Evolutionary conservation across 257 asterid genomes (phyloP).

Genomic region (Phtheirospermum japonicum): DNA sequence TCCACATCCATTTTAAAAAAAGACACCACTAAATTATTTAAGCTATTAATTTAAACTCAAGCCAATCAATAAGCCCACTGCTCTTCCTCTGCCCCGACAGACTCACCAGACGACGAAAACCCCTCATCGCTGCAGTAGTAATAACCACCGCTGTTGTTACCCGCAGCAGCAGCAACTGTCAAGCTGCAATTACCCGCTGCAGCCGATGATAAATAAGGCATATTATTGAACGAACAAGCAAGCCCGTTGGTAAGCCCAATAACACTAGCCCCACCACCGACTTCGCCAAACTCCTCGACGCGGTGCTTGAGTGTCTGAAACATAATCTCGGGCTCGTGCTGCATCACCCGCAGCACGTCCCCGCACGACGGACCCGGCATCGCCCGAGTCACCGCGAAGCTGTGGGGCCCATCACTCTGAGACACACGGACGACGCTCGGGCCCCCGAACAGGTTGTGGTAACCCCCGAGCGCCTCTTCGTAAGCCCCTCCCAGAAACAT

Average conservation of each 20-base stretch:
- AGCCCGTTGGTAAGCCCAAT: constrained; percentile 40
- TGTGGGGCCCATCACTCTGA: constrained; percentile 81
- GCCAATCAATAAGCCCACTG: constrained; percentile 82
- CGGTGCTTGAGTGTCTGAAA: constrained; percentile 85
- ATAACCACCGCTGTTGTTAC: constrained; percentile 35
- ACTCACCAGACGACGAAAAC: constrained; percentile 42
- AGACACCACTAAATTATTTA: neutral
- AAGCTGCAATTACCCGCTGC: constrained; percentile 44
- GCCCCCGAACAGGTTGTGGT: constrained; percentile 87
- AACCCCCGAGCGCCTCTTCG: constrained; percentile 88
- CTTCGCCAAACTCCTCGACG: constrained; percentile 51
- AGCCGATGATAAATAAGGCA: constrained; percentile 72
- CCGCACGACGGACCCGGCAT: constrained; percentile 73
- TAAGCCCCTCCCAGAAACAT: constrained; percentile 98
- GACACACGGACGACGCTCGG: constrained; percentile 83
- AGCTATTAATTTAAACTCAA: too few relatives aligned
- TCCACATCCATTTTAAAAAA: neutral
- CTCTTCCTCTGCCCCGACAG: constrained; percentile 69
- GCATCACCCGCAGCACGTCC: constrained; percentile 89
- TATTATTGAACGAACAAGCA: constrained; percentile 66
- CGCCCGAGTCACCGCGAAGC: constrained; percentile 76
- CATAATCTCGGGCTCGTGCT: constrained; percentile 92
- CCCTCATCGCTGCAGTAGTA: constrained; percentile 54
- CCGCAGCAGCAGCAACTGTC: constrained; percentile 38
- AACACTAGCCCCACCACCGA: constrained; percentile 24